These are phyloP conservation scores for Rosellinia necatrix DNA, from an alignment of 2,329 filamentous ascomycete genomes.

Conservation along the genomic window DNA sequence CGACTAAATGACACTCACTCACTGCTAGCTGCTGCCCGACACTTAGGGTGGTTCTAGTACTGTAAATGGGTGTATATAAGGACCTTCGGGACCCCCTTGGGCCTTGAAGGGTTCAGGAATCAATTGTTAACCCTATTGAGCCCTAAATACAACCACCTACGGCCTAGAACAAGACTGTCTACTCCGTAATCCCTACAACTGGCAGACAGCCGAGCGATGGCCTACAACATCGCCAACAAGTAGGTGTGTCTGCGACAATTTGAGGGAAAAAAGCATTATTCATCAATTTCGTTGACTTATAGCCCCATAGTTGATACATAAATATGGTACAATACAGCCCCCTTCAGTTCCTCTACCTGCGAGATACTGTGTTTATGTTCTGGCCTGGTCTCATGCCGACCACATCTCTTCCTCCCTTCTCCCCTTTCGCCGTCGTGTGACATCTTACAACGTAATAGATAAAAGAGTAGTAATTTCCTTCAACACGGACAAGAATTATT, in stretches of 20 bases:
- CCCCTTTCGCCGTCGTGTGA: background rate
- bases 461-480: background rate
- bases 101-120: too few relatives aligned
- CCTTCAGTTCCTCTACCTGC: background rate
- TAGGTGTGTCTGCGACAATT: background rate
- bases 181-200: too few relatives aligned
- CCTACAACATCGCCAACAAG: background rate
- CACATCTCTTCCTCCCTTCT: background rate
- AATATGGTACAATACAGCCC: constrained; percentile 22
- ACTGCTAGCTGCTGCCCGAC: too few relatives aligned
- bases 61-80: too few relatives aligned
- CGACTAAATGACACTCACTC: too few relatives aligned
- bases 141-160: too few relatives aligned
- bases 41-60: too few relatives aligned
- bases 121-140: too few relatives aligned
- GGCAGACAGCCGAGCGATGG: background rate
- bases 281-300: constrained; percentile 7
- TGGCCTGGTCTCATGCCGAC: too few relatives aligned
- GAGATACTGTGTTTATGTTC: constrained; percentile 10
- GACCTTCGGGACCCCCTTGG: too few relatives aligned
- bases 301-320: constrained; percentile 18
- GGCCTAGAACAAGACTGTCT: too few relatives aligned
- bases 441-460: background rate
- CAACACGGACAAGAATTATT: background rate
- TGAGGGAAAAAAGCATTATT: constrained; percentile 11